phyloP scores from a whole-genome alignment of 352 stramenopile genomes.

The Globisporangium paddicum region DNA sequence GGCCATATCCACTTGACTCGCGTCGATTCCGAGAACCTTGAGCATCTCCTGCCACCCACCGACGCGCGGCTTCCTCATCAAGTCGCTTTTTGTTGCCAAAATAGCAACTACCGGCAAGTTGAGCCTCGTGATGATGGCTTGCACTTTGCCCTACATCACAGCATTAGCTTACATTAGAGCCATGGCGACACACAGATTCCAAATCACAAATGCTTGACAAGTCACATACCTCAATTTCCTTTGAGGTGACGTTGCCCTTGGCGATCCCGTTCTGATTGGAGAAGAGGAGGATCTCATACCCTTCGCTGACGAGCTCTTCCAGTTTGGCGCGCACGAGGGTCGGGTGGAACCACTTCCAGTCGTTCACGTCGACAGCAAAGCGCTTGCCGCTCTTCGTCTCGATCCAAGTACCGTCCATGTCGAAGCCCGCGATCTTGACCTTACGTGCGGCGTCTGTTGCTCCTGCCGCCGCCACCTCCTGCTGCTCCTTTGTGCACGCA shows the following conservation, averaged over 20 bases:
- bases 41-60: slow-evolving; percentile 64
- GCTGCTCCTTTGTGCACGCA: slow-evolving; percentile 18
- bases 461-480: neutral
- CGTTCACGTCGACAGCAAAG: slow-evolving; percentile 54
- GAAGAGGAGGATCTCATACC: slow-evolving; percentile 62
- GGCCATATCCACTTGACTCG: slow-evolving; percentile 30
- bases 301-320: slow-evolving; percentile 31
- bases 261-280: slow-evolving; percentile 85
- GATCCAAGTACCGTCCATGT: slow-evolving; percentile 81
- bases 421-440: slow-evolving; percentile 72
- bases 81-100: slow-evolving; percentile 65
- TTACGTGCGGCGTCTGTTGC: neutral
- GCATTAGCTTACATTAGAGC: slow-evolving; percentile 1
- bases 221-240: slow-evolving; percentile 48
- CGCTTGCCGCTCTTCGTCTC: slow-evolving; percentile 82
- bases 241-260: slow-evolving; percentile 59
- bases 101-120: slow-evolving; percentile 65
- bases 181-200: neutral
- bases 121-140: slow-evolving; percentile 55
- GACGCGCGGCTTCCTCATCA: slow-evolving; percentile 73
- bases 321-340: slow-evolving; percentile 50
- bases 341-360: slow-evolving; percentile 80
- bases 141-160: slow-evolving; percentile 50
- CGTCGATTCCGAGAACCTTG: slow-evolving; percentile 19
- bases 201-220: neutral